These are phyloP conservation scores for Hygrophila difformis DNA, from an alignment of 257 asterid genomes.

Conservation along the genomic window DNA sequence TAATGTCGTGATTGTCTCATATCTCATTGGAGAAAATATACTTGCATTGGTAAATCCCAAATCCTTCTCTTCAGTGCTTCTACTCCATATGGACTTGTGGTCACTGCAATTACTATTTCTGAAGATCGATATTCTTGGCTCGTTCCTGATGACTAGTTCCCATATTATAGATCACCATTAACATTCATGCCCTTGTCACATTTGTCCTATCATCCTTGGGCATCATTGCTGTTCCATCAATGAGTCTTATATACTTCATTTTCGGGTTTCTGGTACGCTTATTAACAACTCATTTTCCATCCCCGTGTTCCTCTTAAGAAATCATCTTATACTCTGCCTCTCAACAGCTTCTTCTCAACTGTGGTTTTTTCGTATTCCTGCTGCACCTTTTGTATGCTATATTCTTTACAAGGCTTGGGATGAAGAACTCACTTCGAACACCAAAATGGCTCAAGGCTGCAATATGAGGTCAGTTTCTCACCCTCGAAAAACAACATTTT, in stretches of 20 bases:
- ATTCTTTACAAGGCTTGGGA: slow-evolving; percentile 69
- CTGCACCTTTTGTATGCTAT: slow-evolving; percentile 83
- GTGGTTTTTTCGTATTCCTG: slow-evolving; percentile 58
- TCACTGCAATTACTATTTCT: too few species aligned
- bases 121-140: too few species aligned
- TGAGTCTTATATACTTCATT: slow-evolving; percentile 59
- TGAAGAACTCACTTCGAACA: slow-evolving; percentile 59
- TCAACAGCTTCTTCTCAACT: slow-evolving; percentile 79
- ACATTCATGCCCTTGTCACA: slow-evolving; percentile 71
- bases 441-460: slow-evolving; percentile 83
- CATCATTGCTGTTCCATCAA: slow-evolving; percentile 59
- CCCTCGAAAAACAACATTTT: not conserved
- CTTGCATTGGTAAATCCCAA: slow-evolving; percentile 58
- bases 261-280: slow-evolving; percentile 72
- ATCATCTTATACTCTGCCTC: not conserved
- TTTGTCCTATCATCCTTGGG: slow-evolving; percentile 58
- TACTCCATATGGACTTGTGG: slow-evolving; percentile 5
- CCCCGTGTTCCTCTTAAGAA: too few species aligned
- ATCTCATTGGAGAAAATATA: slow-evolving; percentile 86
- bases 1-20: slow-evolving; percentile 71
- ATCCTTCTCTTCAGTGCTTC: not conserved
- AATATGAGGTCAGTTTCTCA: slow-evolving; percentile 19
- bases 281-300: not conserved
- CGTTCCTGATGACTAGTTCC: too few species aligned
- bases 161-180: slow-evolving; percentile 76